These are phyloP conservation scores for Triticum aestivum DNA, from an alignment of 176 grass and related monocot species.

Conservation along the genomic window DNA sequence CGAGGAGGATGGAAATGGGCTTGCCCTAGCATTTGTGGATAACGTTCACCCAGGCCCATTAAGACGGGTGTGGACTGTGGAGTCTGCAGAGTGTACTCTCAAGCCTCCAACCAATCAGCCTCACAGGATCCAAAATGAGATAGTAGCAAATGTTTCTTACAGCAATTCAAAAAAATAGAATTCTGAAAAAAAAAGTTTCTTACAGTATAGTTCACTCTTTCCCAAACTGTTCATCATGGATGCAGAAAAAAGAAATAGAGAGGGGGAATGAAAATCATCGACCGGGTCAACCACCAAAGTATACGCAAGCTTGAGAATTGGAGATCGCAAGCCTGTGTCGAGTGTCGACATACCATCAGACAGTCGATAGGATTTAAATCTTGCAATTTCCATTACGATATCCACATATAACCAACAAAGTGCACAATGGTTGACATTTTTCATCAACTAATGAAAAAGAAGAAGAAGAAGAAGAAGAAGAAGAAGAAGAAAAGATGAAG, in stretches of 20 bases:
- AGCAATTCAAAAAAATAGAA: too few species aligned
- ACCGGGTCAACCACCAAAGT: not conserved
- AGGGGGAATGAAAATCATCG: not conserved
- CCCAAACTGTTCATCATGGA: not conserved
- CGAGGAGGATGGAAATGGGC: too few species aligned
- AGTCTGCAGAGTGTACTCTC: too few species aligned
- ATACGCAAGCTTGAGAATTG: not conserved
- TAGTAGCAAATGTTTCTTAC: too few species aligned
- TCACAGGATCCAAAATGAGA: too few species aligned
- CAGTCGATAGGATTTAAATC: not conserved
- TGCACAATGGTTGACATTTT: constrained; percentile 22
- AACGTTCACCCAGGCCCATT: too few species aligned
- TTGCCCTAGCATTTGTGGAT: too few species aligned
- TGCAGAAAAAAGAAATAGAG: not conserved
- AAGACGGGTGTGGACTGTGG: too few species aligned
- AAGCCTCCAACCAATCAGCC: too few species aligned
- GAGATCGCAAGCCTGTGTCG: not conserved
- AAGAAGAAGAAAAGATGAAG: constrained; percentile 5
- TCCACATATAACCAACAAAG: constrained; percentile 32
- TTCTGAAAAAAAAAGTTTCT: too few species aligned
- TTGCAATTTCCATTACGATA: constrained; percentile 37
- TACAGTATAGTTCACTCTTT: not conserved
- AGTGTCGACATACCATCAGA: not conserved
- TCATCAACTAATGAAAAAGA: constrained; percentile 26
- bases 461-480: not conserved